Evolutionary conservation across 78 protist genomes (phyloP), one percentile per base, ranked within the genome.

Genomic region (Monosiga brevicollis): DNA sequence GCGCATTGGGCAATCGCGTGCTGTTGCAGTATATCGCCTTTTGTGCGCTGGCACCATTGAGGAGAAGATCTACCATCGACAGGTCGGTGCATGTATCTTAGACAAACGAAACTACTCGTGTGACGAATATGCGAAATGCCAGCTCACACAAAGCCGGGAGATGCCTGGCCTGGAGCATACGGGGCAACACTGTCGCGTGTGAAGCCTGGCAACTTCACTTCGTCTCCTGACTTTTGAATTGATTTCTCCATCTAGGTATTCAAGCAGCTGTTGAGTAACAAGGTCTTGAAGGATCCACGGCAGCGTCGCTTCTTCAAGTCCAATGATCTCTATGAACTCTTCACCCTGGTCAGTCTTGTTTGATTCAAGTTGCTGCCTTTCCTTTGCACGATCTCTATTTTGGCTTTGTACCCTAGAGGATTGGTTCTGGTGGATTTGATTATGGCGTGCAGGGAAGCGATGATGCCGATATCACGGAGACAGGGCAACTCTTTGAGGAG

Each of bases 21-120:
- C 80, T 0, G 98, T 97, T 43, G 85, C 94, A 1, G 81, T 97
- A 23, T 93, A 81, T 81, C 93, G 99, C 37, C 84, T 86, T 25
- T 43, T 86, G 36, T 76, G 83, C 24, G 39, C 77, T 0, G 83
- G 84, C 40, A 73, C 83, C 26, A 80, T 40, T 38, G 99, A 97
- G 82, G 99, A 97, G 83, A 93, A 92, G 86, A 93, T 97, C 29
- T 95, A 94, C 86, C 97, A 96, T n/a, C 89, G 99, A 1, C 98
- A 96, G 86, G 73, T 96, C 62, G 62, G 15, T 20, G 62, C 29
- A 15, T 6, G 43, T 94, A 15, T 49, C 29, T 20, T 49, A 15
- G 62, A 20, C 29, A 49, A 15, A 49, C 15, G 62, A 49, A 20
- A 15, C 6, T 49, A 15, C 6, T 49, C 29, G 62, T 49, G 62